A percentile compares a stretch with the other conserved stretches of the same genome.
Evolutionary conservation across 108 stramenopile species (phyloP).

Genomic region (Nannochloropsis oceanica): DNA sequence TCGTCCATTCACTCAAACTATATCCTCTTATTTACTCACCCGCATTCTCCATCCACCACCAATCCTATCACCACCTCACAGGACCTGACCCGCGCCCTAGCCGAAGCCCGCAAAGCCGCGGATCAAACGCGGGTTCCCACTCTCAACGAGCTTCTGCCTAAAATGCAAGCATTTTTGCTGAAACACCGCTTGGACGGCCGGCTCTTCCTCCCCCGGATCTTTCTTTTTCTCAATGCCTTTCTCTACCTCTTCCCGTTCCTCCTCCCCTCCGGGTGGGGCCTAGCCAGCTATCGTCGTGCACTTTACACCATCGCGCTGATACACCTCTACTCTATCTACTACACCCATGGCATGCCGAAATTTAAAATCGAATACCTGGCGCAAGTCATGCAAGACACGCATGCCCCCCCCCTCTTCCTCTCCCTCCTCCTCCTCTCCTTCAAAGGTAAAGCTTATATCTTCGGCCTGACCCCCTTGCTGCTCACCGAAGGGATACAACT

Average conservation of each 20-base stretch:
- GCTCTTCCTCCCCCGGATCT: background rate
- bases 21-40: background rate
- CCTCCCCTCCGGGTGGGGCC: background rate
- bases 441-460: background rate
- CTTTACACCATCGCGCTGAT: background rate
- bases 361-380: background rate
- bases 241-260: background rate
- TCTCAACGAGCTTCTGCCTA: background rate
- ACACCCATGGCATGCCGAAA: background rate
- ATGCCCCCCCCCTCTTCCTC: background rate
- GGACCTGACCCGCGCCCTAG: background rate
- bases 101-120: background rate
- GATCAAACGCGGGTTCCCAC: background rate
- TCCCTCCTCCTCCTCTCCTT: background rate
- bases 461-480: background rate
- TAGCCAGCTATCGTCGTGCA: background rate
- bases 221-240: background rate
- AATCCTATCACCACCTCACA: background rate
- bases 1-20: no score
- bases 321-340: background rate
- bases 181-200: background rate
- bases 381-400: background rate
- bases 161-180: background rate
- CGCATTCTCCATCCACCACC: background rate
- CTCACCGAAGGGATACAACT: no score